Conservation (phyloP, 169 alveolate genomes). For the Plasmodium fragile region DNA sequence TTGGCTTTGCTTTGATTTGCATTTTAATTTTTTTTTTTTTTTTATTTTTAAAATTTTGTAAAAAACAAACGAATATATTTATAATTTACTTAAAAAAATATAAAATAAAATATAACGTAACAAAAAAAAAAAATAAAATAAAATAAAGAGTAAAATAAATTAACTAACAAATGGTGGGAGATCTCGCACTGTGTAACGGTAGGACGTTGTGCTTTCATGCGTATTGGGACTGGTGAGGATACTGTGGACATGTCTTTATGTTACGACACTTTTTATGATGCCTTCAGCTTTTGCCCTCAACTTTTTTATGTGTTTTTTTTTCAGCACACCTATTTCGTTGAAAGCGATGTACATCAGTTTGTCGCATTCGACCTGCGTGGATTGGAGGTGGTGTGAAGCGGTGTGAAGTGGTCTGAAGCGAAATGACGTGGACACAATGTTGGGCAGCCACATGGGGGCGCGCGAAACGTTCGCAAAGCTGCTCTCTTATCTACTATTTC, state of each 20-base stretch:
- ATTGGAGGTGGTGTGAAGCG: background rate
- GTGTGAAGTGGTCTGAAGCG: background rate
- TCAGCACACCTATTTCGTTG: slow-evolving; percentile 81
- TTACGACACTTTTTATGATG: slow-evolving; percentile 24
- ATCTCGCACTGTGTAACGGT: background rate
- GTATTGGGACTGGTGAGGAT: background rate
- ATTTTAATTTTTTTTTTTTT: background rate
- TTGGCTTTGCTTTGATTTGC: background rate
- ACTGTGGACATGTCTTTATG: slow-evolving; percentile 3
- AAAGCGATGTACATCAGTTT: slow-evolving; percentile 83
- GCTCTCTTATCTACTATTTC: background rate
- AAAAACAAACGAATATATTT: slow-evolving; percentile 41
- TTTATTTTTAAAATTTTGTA: background rate
- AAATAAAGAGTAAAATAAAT: slow-evolving; percentile 6
- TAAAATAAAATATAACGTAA: slow-evolving; percentile 10
- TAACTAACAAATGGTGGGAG: slow-evolving; percentile 21
- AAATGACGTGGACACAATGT: background rate
- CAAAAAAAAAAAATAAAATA: background rate
- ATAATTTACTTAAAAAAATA: slow-evolving; percentile 49
- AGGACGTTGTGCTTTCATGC: background rate
- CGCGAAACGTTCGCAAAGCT: background rate
- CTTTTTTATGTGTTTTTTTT: slow-evolving; percentile 81
- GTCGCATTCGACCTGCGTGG: slow-evolving; percentile 81
- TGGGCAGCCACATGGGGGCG: background rate
- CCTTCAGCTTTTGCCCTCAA: slow-evolving; percentile 79